Evolutionary conservation across 495 filamentous ascomycete genomes (phyloP), one percentile per base, ranked within the genome.

Genomic region (Friedmanniomyces endolithicus): DNA sequence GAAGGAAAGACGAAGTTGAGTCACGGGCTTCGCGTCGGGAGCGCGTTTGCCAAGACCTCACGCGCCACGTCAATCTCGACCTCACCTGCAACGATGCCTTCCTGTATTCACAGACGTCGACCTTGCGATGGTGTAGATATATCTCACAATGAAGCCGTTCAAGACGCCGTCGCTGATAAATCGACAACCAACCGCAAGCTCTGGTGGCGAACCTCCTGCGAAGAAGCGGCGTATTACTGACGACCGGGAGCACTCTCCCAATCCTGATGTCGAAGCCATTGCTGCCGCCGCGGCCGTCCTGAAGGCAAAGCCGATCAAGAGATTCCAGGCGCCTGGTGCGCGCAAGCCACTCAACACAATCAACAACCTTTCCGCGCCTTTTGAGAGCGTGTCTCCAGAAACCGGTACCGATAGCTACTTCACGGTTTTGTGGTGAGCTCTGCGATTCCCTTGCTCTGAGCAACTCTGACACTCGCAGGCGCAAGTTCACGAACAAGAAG

Each of bases 401-500:
- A 24, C 19, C 17, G 63, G 58, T 19, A 56, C 62, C n/a, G 71
- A 75, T 39, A 65, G 66, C 7, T 86, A 84, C 64, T 88, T 81
- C 63, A 82, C 78, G 61, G 84, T 81, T 16, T 70, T 87, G 29
- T 87, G 83, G 81, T 81, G 68, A 39, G 70, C 53, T n/a, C 33
- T 46, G 11, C 34, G 17, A 35, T 43, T 35, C 22, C 19, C 44
- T 34, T 16, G 24, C 14, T 4, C 29, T 31, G 11, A 45, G 11
- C 6, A 1, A 19, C 29, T 44, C 17, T 58, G 39, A 24, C 19
- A 14, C 23, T 20, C 2, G 8, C 58, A 85, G 82, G 84, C 80
- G 86, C 19, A 88, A 86, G 65, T 81, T 78, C 48, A 87, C 82
- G 0, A 74, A 70, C 14, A 90, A 88, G 66, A 90, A 89, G 68